phyloP scores from a whole-genome alignment of 2,329 filamentous ascomycete genomes.

The Hirsutella rhossiliensis region DNA sequence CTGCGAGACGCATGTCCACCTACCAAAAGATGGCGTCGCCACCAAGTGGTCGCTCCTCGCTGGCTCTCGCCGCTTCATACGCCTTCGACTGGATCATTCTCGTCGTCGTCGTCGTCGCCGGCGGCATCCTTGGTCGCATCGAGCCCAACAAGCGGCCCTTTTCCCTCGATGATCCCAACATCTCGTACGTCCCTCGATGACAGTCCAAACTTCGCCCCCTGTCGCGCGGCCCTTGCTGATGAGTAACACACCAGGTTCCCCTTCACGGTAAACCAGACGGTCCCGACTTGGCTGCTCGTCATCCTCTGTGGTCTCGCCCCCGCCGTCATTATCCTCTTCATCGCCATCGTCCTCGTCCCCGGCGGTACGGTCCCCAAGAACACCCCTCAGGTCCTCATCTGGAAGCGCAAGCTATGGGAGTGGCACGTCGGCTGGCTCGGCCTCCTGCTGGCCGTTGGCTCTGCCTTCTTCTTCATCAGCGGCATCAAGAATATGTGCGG shows the following conservation, averaged over 20 bases:
- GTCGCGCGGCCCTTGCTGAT: not conserved
- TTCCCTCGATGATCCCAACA: slow-evolving; percentile 57
- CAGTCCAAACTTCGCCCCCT: not conserved
- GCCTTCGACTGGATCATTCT: slow-evolving; percentile 64
- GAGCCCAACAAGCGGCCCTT: slow-evolving; percentile 60
- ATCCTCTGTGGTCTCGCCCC: slow-evolving; percentile 55
- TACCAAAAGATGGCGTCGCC: slow-evolving; percentile 16
- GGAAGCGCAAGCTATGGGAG: slow-evolving; percentile 83
- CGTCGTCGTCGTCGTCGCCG: slow-evolving; percentile 43
- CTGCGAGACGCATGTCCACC: slow-evolving; percentile 10
- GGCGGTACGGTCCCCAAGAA: slow-evolving; percentile 52
- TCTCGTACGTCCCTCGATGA: slow-evolving; percentile 42
- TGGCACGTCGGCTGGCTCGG: slow-evolving; percentile 79
- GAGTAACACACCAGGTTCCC: slow-evolving; percentile 44
- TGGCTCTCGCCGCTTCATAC: slow-evolving; percentile 47
- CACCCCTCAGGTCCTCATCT: slow-evolving; percentile 53
- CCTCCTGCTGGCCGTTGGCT: slow-evolving; percentile 57
- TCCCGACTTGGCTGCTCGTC: slow-evolving; percentile 53
- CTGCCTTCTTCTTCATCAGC: slow-evolving; percentile 70
- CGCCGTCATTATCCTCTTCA: slow-evolving; percentile 52
- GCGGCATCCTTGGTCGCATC: slow-evolving; percentile 44
- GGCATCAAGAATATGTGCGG: slow-evolving; percentile 71
- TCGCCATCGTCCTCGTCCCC: slow-evolving; percentile 60
- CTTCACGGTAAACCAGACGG: slow-evolving; percentile 55
- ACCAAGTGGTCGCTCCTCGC: slow-evolving; percentile 14